phyloP scores from a whole-genome alignment of 139 green algal species.

The Marvania coccoides region DNA sequence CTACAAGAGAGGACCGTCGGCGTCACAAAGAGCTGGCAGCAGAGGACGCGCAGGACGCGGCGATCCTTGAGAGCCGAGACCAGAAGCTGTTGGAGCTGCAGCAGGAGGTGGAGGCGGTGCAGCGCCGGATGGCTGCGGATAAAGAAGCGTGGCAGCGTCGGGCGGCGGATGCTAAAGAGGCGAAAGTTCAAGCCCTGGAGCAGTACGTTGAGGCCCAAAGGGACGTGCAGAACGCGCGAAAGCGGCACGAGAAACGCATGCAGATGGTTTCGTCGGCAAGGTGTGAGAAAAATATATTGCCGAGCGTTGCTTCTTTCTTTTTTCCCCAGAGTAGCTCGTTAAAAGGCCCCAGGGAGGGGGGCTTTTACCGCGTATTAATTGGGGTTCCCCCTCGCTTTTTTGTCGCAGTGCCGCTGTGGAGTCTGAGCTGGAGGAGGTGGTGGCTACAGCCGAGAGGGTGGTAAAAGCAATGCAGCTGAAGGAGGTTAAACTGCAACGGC shows the following conservation, averaged over 20 bases:
- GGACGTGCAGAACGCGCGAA: background rate
- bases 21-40: conserved; percentile 62
- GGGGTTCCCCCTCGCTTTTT: background rate
- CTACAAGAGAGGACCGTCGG: conserved; percentile 6
- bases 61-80: conserved; percentile 31
- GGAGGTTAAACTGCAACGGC: background rate
- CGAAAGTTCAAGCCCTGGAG: background rate
- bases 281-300: conserved; percentile 29
- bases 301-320: background rate
- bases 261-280: conserved; percentile 9
- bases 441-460: conserved; percentile 53
- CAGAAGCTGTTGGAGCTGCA: conserved; percentile 53
- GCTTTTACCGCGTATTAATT: conserved; percentile 5
- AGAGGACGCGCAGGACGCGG: conserved; percentile 74
- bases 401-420: conserved; percentile 34
- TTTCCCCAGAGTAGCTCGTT: background rate
- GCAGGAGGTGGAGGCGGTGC: conserved; percentile 60
- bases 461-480: conserved; percentile 69
- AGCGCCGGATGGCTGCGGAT: background rate
- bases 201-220: background rate
- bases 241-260: conserved; percentile 18
- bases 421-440: conserved; percentile 29
- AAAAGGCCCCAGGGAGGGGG: background rate
- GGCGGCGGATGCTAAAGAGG: background rate
- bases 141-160: background rate